Conservation (phyloP, 2,329 filamentous ascomycete species). For the Colletotrichum endophyticum region DNA sequence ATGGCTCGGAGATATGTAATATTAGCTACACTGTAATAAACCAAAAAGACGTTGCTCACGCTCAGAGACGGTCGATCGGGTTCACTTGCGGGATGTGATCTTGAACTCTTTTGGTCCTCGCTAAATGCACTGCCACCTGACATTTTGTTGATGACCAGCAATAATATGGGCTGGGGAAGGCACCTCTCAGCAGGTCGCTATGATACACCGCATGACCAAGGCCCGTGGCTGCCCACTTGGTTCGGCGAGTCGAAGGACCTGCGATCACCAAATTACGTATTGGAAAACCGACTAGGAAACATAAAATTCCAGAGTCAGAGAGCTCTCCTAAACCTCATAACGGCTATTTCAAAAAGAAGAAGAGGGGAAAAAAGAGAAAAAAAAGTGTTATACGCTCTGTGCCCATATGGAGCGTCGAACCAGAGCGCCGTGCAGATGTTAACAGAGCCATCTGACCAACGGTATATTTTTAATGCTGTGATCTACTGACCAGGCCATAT, state of each 20-base stretch:
- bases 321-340: no score
- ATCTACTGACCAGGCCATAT: not conserved
- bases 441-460: not conserved
- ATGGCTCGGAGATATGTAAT: constrained; percentile 5
- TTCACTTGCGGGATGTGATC: not conserved
- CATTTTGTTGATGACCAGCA: not conserved
- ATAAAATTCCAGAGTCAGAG: no score
- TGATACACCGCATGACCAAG: not conserved
- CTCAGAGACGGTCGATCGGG: not conserved
- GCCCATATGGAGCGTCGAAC: not conserved
- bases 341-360: not conserved
- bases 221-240: not conserved
- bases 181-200: not conserved
- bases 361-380: not conserved
- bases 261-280: not conserved
- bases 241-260: not conserved
- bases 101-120: not conserved
- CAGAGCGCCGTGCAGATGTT: not conserved
- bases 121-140: not conserved
- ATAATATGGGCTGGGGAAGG: not conserved
- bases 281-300: not conserved
- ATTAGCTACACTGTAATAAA: not conserved
- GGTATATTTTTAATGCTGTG: not conserved
- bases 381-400: not conserved
- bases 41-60: not conserved